Evolutionary conservation across 371 early-diverging fungal species (phyloP).

Genomic region (Mucor indicus): DNA sequence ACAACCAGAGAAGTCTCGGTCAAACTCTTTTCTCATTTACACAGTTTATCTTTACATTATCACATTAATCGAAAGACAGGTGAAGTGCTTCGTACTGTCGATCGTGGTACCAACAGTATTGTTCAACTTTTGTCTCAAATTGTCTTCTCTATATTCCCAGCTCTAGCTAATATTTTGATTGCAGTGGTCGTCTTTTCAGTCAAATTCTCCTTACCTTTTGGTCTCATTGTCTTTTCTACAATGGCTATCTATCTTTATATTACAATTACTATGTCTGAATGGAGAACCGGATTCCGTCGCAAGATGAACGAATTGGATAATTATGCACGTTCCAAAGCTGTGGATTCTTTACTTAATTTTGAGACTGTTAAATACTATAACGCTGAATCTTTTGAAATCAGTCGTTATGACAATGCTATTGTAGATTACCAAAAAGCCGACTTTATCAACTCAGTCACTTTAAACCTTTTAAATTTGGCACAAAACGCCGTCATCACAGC

Average conservation of each 20-base stretch:
- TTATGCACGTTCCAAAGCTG: conserved; percentile 70
- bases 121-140: conserved; percentile 80
- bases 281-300: conserved; percentile 86
- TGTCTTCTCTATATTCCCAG: conserved; percentile 86
- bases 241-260: conserved; percentile 82
- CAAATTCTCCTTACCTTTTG: conserved; percentile 63
- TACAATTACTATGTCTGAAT: conserved; percentile 87
- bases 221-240: conserved; percentile 79
- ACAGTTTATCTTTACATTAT: conserved; percentile 77
- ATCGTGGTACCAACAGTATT: conserved; percentile 86
- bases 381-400: conserved; percentile 76
- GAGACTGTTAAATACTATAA: conserved; percentile 93
- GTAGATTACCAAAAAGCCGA: conserved; percentile 81
- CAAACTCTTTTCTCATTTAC: conserved; percentile 84
- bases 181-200: conserved; percentile 64
- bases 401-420: conserved; percentile 73
- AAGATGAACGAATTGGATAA: conserved; percentile 75
- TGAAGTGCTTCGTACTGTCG: conserved; percentile 83
- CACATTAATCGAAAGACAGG: conserved; percentile 94
- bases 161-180: conserved; percentile 84
- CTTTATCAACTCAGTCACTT: conserved; percentile 61
- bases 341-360: conserved; percentile 92
- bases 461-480: conserved; percentile 76
- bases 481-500: conserved; percentile 84
- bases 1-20: conserved; percentile 85